Conservation (phyloP, 2,329 filamentous ascomycete species). For the Pseudogymnoascus sp. region DNA sequence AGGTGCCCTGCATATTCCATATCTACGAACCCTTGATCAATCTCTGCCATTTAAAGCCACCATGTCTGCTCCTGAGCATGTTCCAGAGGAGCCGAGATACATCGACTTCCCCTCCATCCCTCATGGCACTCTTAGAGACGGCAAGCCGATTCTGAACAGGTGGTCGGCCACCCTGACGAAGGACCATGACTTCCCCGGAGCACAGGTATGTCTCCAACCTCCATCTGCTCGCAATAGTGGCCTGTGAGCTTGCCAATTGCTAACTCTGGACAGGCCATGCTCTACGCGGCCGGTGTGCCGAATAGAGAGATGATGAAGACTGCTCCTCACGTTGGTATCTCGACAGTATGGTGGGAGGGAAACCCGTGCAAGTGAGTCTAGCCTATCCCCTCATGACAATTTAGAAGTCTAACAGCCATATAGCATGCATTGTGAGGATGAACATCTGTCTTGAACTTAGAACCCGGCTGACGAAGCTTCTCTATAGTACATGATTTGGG, state of each 20-base stretch:
- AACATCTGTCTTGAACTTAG: neutral
- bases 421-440: slow-evolving; percentile 41
- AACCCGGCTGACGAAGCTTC: neutral
- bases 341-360: slow-evolving; percentile 94
- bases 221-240: neutral
- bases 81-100: slow-evolving; percentile 23
- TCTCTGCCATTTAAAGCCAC: neutral
- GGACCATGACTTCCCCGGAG: slow-evolving; percentile 83
- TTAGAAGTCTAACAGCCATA: slow-evolving; percentile 14
- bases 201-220: slow-evolving; percentile 51
- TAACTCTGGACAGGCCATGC: slow-evolving; percentile 62
- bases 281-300: slow-evolving; percentile 86
- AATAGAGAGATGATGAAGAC: slow-evolving; percentile 79
- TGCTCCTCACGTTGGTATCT: slow-evolving; percentile 81
- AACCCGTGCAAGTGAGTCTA: slow-evolving; percentile 81
- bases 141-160: slow-evolving; percentile 64
- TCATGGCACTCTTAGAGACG: slow-evolving; percentile 34
- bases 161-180: slow-evolving; percentile 78
- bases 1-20: neutral
- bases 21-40: neutral
- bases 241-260: neutral
- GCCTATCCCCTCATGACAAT: neutral
- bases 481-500: slow-evolving; percentile 68
- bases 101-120: slow-evolving; percentile 25
- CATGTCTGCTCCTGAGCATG: slow-evolving; percentile 9